These are phyloP conservation scores for Candida cerambycidarum DNA, from an alignment of 805 yeast genomes.

Conservation along the genomic window DNA sequence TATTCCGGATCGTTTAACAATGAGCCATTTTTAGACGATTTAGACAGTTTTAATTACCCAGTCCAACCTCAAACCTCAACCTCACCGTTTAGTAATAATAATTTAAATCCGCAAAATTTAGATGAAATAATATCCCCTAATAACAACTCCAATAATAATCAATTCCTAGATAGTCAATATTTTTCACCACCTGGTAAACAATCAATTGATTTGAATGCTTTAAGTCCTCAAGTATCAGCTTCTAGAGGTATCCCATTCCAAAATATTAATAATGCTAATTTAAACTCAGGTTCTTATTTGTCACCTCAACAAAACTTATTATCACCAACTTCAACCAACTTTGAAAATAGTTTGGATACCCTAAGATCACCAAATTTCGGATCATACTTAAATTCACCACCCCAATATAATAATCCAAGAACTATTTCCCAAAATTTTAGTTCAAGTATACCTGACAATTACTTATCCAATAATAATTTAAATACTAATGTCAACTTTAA, in stretches of 20 bases:
- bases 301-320: constrained; percentile 35
- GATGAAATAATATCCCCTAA: constrained; percentile 41
- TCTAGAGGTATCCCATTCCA: constrained; percentile 28
- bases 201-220: constrained; percentile 19
- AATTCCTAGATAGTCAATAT: constrained; percentile 37
- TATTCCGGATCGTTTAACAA: constrained; percentile 14
- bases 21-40: constrained; percentile 34
- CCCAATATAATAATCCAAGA: constrained; percentile 20
- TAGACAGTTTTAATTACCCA: constrained; percentile 19
- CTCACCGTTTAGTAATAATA: constrained; percentile 11
- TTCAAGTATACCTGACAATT: constrained; percentile 24
- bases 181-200: constrained; percentile 38
- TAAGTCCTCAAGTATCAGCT: constrained; percentile 32
- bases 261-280: constrained; percentile 19
- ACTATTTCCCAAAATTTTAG: constrained; percentile 16
- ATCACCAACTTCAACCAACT: constrained; percentile 29
- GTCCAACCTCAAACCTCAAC: constrained; percentile 13
- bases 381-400: constrained; percentile 40
- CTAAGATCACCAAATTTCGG: constrained; percentile 32
- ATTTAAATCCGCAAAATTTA: constrained; percentile 23
- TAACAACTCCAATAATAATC: constrained; percentile 11
- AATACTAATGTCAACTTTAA: neutral
- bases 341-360: constrained; percentile 34
- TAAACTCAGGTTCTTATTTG: constrained; percentile 29
- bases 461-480: constrained; percentile 18